Evolutionary conservation across 768 basidiomycete species (phyloP).

Genomic region (Trametes gibbosa): DNA sequence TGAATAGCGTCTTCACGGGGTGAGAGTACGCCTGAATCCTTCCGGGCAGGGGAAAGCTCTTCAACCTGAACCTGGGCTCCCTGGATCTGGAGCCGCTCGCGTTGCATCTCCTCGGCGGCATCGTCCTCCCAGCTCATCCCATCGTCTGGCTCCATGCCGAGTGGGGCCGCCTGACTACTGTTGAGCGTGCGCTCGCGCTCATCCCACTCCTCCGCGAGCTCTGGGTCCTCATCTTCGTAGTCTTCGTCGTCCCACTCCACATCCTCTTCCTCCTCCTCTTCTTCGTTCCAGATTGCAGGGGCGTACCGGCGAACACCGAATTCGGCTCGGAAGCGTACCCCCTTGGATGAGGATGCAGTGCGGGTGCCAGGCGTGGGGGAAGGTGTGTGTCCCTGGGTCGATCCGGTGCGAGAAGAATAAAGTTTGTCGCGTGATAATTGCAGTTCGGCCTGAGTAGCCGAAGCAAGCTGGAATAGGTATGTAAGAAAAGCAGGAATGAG

Average conservation of each 20-base stretch:
- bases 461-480: constrained; percentile 55
- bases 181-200: constrained; percentile 35
- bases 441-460: constrained; percentile 68
- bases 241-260: constrained; percentile 66
- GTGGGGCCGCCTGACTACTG: constrained; percentile 26
- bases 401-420: constrained; percentile 43
- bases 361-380: constrained; percentile 47
- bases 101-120: constrained; percentile 47
- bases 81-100: constrained; percentile 18
- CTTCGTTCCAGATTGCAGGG: constrained; percentile 81
- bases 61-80: constrained; percentile 13
- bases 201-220: constrained; percentile 57
- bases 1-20: constrained; percentile 32
- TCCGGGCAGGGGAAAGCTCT: constrained; percentile 29
- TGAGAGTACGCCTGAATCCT: constrained; percentile 26
- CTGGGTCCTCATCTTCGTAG: constrained; percentile 68
- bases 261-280: constrained; percentile 57
- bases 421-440: constrained; percentile 52
- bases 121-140: constrained; percentile 87
- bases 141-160: constrained; percentile 68
- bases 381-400: constrained; percentile 42
- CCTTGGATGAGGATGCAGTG: constrained; percentile 25
- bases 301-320: constrained; percentile 73
- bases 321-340: constrained; percentile 70
- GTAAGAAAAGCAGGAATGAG: constrained; percentile 2